Base-by-base conservation (phyloP, 805 yeast species). In the Zygotorulaspora sp. region DNA sequence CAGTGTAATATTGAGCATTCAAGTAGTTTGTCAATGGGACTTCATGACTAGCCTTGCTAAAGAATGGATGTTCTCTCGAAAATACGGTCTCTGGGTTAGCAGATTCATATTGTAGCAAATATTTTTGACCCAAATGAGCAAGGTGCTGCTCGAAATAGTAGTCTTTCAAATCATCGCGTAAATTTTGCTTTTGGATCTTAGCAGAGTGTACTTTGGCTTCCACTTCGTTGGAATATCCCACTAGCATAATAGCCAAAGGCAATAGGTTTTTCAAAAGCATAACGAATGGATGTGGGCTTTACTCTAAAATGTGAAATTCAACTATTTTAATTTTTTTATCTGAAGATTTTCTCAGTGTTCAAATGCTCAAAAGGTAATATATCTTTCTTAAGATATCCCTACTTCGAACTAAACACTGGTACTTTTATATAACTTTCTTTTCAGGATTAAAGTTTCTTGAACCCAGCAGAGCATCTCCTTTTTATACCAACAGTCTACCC, bases 1-100 rank as follows among this genome's bases (percentile, higher is more conserved):
- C 97, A 30, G 98, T 83, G 63, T 74, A 92, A 67, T 92, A 90
- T 69, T 92, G 98, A 29, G 97, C 97, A 62, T 92, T 92, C 67
- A 86, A 66, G 66, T 90, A 92, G 71, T 92, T 89, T 48, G 92
- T 81, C 62, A 92, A 75, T 10, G 97, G 97, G 32, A 86, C 72
- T 49, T 83, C 82, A 59, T 82, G 87, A 24, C 72, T 77, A 13
- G 58, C 67, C 23, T 54, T 60, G 22, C 32, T 37, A 32, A 42
- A 49, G 27, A 40, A 40, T 14, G 43, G 57, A 26, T 51, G 53
- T 8, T 52, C 51, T 32, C 49, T 43, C 5, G 55, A 48, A 26
- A 58, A 53, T 11, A 52, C 49, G 47, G 65, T 53, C 45, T 68
- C 70, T 10, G 73, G 72, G 44, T 66, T 62, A 15, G 67, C 68